These are phyloP conservation scores for Amauroascus niger DNA, from an alignment of 2,329 filamentous ascomycete species.

Conservation along the genomic window DNA sequence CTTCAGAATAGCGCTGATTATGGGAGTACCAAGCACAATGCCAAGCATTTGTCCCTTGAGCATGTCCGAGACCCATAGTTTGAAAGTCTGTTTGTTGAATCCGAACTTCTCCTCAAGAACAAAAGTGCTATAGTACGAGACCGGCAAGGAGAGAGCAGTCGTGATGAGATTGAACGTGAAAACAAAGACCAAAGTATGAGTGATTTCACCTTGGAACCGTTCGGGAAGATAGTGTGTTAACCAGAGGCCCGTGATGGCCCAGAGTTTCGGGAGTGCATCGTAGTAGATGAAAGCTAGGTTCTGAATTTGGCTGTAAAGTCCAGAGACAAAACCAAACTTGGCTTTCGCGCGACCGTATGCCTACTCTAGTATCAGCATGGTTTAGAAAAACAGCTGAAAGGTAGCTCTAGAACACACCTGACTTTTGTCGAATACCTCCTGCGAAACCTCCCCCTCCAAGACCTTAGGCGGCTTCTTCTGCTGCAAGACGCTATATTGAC, in stretches of 20 bases:
- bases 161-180: constrained; percentile 76
- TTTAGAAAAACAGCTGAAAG: background rate
- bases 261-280: constrained; percentile 83
- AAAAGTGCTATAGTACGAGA: constrained; percentile 85
- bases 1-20: constrained; percentile 82
- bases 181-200: constrained; percentile 86
- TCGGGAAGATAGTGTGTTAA: constrained; percentile 64
- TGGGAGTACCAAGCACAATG: constrained; percentile 69
- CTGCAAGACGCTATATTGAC: constrained; percentile 81
- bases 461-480: constrained; percentile 73
- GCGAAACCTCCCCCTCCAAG: constrained; percentile 74
- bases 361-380: constrained; percentile 30
- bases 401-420: constrained; percentile 45
- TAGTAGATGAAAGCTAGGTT: constrained; percentile 83
- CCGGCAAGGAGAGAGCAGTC: constrained; percentile 67
- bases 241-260: constrained; percentile 67
- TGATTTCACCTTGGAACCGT: constrained; percentile 76
- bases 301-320: constrained; percentile 76
- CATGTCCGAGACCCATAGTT: constrained; percentile 80
- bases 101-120: constrained; percentile 94
- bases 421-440: constrained; percentile 87
- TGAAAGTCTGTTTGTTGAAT: constrained; percentile 95
- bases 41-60: constrained; percentile 80
- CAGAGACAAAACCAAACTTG: constrained; percentile 71
- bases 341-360: constrained; percentile 94